Evolutionary conservation across 352 stramenopile species (phyloP), one percentile per base, ranked within the genome.

Genomic region (Pythium volutum): DNA sequence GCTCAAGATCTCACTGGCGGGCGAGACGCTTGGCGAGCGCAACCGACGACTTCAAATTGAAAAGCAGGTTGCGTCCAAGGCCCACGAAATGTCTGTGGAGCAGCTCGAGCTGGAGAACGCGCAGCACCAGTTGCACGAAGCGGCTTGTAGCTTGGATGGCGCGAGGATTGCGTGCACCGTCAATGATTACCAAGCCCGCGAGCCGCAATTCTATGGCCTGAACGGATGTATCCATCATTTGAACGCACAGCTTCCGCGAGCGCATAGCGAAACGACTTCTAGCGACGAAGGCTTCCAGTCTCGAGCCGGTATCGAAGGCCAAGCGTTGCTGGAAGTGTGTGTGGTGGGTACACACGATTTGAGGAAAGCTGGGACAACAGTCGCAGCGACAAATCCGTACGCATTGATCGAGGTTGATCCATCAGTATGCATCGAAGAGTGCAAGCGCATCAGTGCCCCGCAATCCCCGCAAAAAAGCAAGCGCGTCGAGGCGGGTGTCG

Each of bases 201-300:
- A 89, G 12, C 82, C 82, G 3, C 71, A 79, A n/a, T 91, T 91
- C 55, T 91, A 91, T 53, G 82, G 82, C 7, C 79, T 91, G 42
- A 91, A 91, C 48, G 82, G 82, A 11, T 89, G 79, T 62, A 88
- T 91, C 59, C 79, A 91, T 34, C 73, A 84, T 16, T 59, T 89
- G 8, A 87, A 88, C 43, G 66, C 71, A 5, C 79, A 88, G 46
- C 80, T 91, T 39, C 56, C 78, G 7, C 70, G 75, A 26, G 78
- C 82, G 3, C 78, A 89, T 60, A 67, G 68, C n/a, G 75, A 88
- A 26, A 83, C 68, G 26, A 66, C 59, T n/a, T 72, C 77, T 9
- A 70, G 70, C 0, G 81, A 91, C 45, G 79, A 89, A 67, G 55
- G 63, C 0, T 89, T 89, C 58, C 82, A 89, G 55, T 66, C 70